Evolutionary conservation across 306 rosid species (phyloP), one percentile per base, ranked within the genome.

Genomic region (Quercus agrifolia): DNA sequence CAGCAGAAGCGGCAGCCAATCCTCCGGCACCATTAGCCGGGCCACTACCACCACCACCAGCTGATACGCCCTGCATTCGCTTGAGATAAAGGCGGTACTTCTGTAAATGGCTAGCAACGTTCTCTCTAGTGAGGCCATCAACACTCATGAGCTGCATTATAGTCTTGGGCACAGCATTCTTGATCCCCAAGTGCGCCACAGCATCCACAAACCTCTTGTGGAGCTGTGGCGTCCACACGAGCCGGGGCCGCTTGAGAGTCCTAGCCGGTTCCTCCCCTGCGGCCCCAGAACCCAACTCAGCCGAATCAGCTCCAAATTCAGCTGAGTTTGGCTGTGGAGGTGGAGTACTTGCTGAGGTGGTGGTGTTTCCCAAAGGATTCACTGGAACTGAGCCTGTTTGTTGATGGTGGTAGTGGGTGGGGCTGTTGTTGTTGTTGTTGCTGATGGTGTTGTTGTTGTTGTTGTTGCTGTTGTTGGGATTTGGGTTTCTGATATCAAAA

Each of bases 91-190:
- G 99, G 3, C 99, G 89, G 84, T 95, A 95, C 83, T 95, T 95
- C 72, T 95, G 99, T 78, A 95, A 72, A 85, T 95, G 99, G 73
- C 98, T 92, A 6, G 99, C 99, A 1, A 95, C 99, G 85, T 95
- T 95, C 75, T 95, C 99, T 4, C 99, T 58, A 11, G 99, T 95
- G 75, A 95, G 83, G n/a, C 99, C 99, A 20, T 95, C 99, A 5
- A 95, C 98, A 76, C 97, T 92, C 99, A 95, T 95, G 30, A 95
- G 94, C 98, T 95, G 99, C 99, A 95, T 95, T 91, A 95, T 95
- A 58, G 97, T 95, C 87, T 95, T 95, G 58, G 99, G 99, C 3
- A 95, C 99, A 6, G 99, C 99, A 80, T 92, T 95, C 83, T 94
- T 92, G 35, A 92, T 92, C 46, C 99, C 99, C 75, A 95, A 84